These are phyloP conservation scores for Lolium rigidum DNA, from an alignment of 176 grass and related monocot species.

Conservation along the genomic window DNA sequence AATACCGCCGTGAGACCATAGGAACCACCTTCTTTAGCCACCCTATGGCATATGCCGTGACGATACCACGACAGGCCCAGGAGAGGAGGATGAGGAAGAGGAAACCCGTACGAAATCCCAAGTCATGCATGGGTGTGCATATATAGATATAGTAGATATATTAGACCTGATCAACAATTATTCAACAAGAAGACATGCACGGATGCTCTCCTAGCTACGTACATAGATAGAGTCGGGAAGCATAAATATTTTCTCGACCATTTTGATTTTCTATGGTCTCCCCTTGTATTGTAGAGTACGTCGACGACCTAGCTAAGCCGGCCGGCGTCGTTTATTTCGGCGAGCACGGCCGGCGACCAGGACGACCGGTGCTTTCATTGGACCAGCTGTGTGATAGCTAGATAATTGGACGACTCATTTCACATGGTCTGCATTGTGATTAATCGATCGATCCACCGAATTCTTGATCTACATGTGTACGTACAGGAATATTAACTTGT, in stretches of 20 bases:
- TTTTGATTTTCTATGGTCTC: background rate
- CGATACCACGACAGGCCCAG: too few species aligned
- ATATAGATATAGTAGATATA: background rate
- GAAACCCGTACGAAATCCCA: constrained; percentile 26
- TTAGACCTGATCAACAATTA: constrained; percentile 25
- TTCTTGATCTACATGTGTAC: too few species aligned
- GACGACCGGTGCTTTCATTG: constrained; percentile 37
- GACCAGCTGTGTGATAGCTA: background rate
- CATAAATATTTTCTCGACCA: background rate
- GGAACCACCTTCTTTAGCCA: too few species aligned
- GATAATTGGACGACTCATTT: constrained; percentile 16
- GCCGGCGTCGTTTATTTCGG: constrained; percentile 23
- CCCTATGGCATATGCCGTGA: too few species aligned
- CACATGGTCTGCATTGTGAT: background rate
- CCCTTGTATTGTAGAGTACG: too few species aligned
- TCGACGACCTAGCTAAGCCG: background rate
- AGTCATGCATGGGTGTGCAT: background rate
- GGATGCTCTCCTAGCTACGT: background rate
- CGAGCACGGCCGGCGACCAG: constrained; percentile 4
- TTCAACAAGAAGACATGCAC: background rate
- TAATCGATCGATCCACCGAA: background rate
- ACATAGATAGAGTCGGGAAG: background rate
- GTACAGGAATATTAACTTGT: background rate
- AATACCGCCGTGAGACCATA: too few species aligned
- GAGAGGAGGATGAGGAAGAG: background rate